Evolutionary conservation across 805 yeast species (phyloP), one percentile per base, ranked within the genome.

Genomic region (Barnettozyma populi): DNA sequence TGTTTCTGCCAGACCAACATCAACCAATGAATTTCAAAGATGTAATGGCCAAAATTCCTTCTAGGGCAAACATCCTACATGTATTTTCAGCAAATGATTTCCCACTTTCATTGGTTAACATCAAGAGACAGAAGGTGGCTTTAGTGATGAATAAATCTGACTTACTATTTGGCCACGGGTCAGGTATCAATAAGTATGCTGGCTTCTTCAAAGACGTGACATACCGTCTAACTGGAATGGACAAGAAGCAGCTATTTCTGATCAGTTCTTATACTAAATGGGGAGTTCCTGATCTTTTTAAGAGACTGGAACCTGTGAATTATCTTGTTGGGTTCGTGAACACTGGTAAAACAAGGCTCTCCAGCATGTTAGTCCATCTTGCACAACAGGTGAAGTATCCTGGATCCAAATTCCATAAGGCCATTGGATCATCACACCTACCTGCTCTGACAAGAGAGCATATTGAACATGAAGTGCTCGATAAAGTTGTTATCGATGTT

Each of bases 361-460:
- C 84, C 1, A 76, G 74, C 53, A 57, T 79, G 18, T 52, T 84
- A 18, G 51, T 76, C 74, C 54, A 57, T 35, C 40, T 49, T 9
- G 44, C 55, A 1, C 48, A 44, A 19, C 49, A 44, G n/a, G 13
- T 39, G 10, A 49, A 27, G 10, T 18, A 21, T 4, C 51, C 52
- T 2, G 52, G 50, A 0, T 34, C 50, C 3, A 49, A 36, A 37
- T 43, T 47, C 11, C 24, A 42, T 10, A 64, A 64, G 24, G 50
- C 49, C 6, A 60, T 63, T 1, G 73, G 73, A 2, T 70, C 70
- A 0, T 69, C 72, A 1, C 66, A 65, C 45, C 64, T 84, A 41
- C 96, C 96, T 0, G 89, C 89, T 24, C 78, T 82, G 61, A 89
- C 96, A 0, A 72, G 87, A 57, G 73, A 70, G 4, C 56, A 72